Conservation (phyloP, 2,329 filamentous ascomycete species). For the Aspergillus vadensis region DNA sequence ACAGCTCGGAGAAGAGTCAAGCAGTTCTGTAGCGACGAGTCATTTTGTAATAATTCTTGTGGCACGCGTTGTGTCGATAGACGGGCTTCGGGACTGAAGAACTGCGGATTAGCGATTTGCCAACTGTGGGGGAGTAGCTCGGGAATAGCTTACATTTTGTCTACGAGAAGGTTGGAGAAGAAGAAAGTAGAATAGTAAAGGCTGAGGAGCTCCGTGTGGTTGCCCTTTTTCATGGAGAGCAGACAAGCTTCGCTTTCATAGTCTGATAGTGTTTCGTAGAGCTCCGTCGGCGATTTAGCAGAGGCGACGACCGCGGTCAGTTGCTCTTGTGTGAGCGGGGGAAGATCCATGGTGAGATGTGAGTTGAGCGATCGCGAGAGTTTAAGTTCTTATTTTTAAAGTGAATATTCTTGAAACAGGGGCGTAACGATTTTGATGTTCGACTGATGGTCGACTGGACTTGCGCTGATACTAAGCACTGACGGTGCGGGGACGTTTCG, state of each 20-base stretch:
- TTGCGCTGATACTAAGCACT: neutral
- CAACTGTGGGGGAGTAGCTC: neutral
- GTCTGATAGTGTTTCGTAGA: slow-evolving; percentile 37
- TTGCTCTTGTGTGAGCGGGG: slow-evolving; percentile 33
- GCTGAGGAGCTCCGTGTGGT: slow-evolving; percentile 35
- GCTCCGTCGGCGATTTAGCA: slow-evolving; percentile 33
- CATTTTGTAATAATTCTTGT: slow-evolving; percentile 28
- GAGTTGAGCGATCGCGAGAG: too few species aligned
- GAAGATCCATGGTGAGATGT: slow-evolving; percentile 29
- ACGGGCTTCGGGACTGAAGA: slow-evolving; percentile 43
- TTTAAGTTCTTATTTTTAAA: too few species aligned
- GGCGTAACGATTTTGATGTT: too few species aligned
- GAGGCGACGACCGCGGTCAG: slow-evolving; percentile 33
- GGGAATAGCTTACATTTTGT: slow-evolving; percentile 39
- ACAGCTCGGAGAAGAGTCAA: slow-evolving; percentile 40
- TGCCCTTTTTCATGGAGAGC: slow-evolving; percentile 25
- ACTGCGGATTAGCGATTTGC: slow-evolving; percentile 8
- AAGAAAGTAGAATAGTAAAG: slow-evolving; percentile 44
- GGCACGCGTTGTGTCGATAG: slow-evolving; percentile 42
- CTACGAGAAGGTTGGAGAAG: slow-evolving; percentile 42
- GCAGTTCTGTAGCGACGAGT: slow-evolving; percentile 39
- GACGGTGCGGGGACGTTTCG: slow-evolving; percentile 36
- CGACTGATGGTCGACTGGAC: neutral
- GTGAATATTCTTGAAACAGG: too few species aligned
- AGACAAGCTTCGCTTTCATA: slow-evolving; percentile 41